Conservation (phyloP, 441 rosid genomes). For the Isatis lusitanica region DNA sequence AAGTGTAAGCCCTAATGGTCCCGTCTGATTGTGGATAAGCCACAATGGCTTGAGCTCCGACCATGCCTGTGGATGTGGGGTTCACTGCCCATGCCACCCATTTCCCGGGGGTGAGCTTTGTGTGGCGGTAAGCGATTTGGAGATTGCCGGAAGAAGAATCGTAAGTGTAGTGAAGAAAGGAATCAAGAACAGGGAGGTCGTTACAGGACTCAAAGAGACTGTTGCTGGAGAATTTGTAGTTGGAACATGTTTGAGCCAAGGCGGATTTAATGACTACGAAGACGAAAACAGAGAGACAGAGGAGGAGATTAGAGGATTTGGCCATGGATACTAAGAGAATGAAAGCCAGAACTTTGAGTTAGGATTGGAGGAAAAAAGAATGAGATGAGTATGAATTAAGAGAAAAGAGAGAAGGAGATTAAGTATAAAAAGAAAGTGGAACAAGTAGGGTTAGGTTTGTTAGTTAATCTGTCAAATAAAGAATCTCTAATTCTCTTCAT, state of each 20-base stretch:
- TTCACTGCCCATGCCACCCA: slow-evolving; percentile 94
- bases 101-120: slow-evolving; percentile 43
- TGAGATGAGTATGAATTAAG: neutral
- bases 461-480: slow-evolving; percentile 32
- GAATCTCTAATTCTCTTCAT: slow-evolving; percentile 15
- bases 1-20: slow-evolving; percentile 54
- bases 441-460: slow-evolving; percentile 36
- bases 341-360: neutral
- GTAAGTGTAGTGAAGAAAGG: slow-evolving; percentile 72
- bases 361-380: neutral
- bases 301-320: slow-evolving; percentile 25
- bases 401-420: neutral
- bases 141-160: slow-evolving; percentile 55
- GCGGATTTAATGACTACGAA: slow-evolving; percentile 29
- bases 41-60: slow-evolving; percentile 73
- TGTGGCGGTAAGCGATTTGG: slow-evolving; percentile 69
- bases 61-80: slow-evolving; percentile 65
- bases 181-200: slow-evolving; percentile 66
- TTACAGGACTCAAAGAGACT: slow-evolving; percentile 56
- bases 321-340: slow-evolving; percentile 20
- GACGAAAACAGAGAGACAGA: slow-evolving; percentile 38
- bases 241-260: slow-evolving; percentile 58
- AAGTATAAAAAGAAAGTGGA: slow-evolving; percentile 18
- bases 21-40: slow-evolving; percentile 63
- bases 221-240: slow-evolving; percentile 60